Evolutionary conservation across 768 basidiomycete species (phyloP), one percentile per base, ranked within the genome.

Genomic region (Leccinellum albellum): DNA sequence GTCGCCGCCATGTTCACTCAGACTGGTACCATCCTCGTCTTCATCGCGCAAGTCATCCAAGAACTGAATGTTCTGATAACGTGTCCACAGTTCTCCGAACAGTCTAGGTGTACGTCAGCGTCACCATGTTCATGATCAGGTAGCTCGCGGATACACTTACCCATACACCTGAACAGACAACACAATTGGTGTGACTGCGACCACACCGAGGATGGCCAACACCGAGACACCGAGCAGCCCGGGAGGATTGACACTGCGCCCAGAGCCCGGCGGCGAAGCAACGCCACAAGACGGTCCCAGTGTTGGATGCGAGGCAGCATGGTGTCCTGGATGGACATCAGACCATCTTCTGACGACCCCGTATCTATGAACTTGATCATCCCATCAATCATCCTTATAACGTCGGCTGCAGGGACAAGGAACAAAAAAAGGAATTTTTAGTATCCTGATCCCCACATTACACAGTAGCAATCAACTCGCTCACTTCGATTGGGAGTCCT

Each of bases 221-320:
- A 47, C 51, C 0, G 66, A 67, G n/a, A 69, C 56, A 6, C 66
- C 67, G 6, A 69, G 46, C 5, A 62, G 8, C 46, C 55, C 15
- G 66, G 61, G 23, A 67, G 47, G 40, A 59, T n/a, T 2, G 51
- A 54, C 12, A 63, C 24, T 3, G 20, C 54, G 1, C 47, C 24
- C 47, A 48, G 28, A 26, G 47, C 6, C 28, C 47, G 28, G 21
- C 29, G 29, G 28, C 47, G 26, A 12, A 48, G 0, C 47, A 48
- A 8, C 24, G 28, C n/a, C 24, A 48, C 14, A 12, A 48, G 47
- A 6, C 47, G 47, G n/a, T 48, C 47, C 47, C 47, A 48, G 29
- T 48, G 47, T 12, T 12, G 47, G 28, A 48, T 29, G 26, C 20
- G 47, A 17, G 47, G 47, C 24, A 48, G 47, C n/a, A 29, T 8